Evolutionary conservation across 139 green algal genomes (phyloP).

Genomic region (Coccomyxa sp.): DNA sequence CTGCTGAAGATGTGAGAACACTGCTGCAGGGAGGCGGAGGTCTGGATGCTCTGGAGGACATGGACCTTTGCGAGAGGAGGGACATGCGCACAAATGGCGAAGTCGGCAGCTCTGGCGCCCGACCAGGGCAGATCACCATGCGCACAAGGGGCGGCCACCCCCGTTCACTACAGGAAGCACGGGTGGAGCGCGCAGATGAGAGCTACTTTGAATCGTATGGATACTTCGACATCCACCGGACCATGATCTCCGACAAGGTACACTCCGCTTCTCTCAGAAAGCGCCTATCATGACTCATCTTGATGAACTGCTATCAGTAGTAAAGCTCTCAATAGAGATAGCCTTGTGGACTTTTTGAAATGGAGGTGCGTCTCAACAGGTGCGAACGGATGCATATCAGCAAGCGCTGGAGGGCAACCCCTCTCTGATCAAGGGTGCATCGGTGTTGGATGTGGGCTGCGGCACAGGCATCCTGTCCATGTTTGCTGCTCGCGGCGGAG

Average conservation of each 20-base stretch:
- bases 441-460: constrained; percentile 90
- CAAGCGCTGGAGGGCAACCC: constrained; percentile 77
- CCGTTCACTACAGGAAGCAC: no score
- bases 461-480: constrained; percentile 93
- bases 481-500: constrained; percentile 83
- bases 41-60: no score
- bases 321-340: no score
- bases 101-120: no score
- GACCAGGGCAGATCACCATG: no score
- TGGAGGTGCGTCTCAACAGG: constrained; percentile 28
- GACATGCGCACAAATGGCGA: no score
- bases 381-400: constrained; percentile 76
- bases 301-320: no score
- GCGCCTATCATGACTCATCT: background rate
- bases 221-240: constrained; percentile 85
- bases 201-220: constrained; percentile 89
- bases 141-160: no score
- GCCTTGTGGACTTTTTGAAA: background rate
- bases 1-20: no score
- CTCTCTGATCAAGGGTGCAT: constrained; percentile 52
- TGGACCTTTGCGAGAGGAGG: no score
- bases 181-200: constrained; percentile 20
- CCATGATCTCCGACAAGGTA: constrained; percentile 85
- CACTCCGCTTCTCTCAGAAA: background rate
- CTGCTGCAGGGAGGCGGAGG: no score